A percentile compares a stretch with the other conserved stretches of the same genome.
Conservation (phyloP, 2,329 filamentous ascomycete species). For the Fusarium acutatum region DNA sequence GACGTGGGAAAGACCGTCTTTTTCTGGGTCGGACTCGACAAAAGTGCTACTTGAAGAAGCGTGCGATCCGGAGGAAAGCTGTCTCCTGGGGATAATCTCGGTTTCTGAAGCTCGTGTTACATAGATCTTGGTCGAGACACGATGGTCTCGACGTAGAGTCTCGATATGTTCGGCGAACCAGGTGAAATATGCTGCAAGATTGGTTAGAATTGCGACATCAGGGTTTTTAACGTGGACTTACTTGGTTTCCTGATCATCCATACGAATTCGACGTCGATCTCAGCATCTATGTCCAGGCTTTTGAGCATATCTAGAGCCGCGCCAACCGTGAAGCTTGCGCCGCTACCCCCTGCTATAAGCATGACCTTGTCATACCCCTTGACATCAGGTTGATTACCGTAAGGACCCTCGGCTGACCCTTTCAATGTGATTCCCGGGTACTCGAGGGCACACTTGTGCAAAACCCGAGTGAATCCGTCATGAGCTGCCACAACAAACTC, state of each 20-base stretch:
- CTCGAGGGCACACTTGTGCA: constrained; percentile 60
- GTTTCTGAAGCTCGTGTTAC: constrained; percentile 44
- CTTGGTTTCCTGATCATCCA: constrained; percentile 51
- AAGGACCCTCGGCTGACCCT: constrained; percentile 66
- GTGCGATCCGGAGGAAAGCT: constrained; percentile 11
- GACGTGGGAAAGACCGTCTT: not conserved
- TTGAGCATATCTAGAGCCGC: constrained; percentile 49
- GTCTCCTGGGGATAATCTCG: constrained; percentile 1
- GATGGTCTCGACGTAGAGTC: constrained; percentile 42
- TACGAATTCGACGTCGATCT: constrained; percentile 48
- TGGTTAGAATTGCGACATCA: not conserved
- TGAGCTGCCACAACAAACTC: constrained; percentile 68
- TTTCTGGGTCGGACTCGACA: constrained; percentile 14
- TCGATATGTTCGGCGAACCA: constrained; percentile 51
- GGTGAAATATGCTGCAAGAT: constrained; percentile 44
- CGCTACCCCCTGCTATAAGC: constrained; percentile 68
- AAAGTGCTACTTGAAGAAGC: constrained; percentile 12
- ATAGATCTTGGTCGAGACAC: constrained; percentile 46
- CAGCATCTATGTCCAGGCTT: constrained; percentile 26
- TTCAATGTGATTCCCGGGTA: constrained; percentile 59
- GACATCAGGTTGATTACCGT: constrained; percentile 64
- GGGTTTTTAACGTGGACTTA: constrained; percentile 28
- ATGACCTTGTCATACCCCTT: constrained; percentile 63
- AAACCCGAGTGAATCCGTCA: constrained; percentile 65
- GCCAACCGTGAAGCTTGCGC: constrained; percentile 64